phyloP scores from a whole-genome alignment of 805 yeast genomes.

The Saccharomyces mikatae region DNA sequence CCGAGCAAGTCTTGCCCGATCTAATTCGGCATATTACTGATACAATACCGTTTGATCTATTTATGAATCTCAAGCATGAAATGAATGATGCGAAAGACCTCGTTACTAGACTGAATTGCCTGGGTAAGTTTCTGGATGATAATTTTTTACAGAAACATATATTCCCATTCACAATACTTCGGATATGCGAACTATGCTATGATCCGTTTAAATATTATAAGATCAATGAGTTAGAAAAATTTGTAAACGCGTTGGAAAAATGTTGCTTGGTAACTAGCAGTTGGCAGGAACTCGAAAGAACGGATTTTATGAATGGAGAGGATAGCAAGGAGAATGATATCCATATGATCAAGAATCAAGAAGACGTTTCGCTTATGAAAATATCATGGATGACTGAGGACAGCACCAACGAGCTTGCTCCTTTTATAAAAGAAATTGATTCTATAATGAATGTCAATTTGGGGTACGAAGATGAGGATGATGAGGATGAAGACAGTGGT shows the following conservation, averaged over 20 bases:
- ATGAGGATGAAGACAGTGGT: constrained; percentile 20
- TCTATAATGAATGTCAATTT: constrained; percentile 25
- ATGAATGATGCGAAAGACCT: neutral
- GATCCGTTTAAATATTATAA: constrained; percentile 37
- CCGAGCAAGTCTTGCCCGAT: constrained; percentile 14
- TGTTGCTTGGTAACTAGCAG: constrained; percentile 21
- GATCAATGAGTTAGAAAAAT: constrained; percentile 33
- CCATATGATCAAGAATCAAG: constrained; percentile 4
- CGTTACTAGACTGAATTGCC: constrained; percentile 4
- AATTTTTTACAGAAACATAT: constrained; percentile 11
- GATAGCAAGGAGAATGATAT: neutral
- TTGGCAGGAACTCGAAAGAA: constrained; percentile 6
- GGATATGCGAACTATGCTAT: constrained; percentile 41
- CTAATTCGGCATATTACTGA: constrained; percentile 18
- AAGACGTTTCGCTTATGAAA: constrained; percentile 24
- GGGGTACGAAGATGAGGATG: constrained; percentile 29
- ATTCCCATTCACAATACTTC: constrained; percentile 42
- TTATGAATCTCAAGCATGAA: constrained; percentile 3
- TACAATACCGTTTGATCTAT: constrained; percentile 22
- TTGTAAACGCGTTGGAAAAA: constrained; percentile 35
- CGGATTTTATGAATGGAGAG: neutral
- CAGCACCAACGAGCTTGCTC: constrained; percentile 8
- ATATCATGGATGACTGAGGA: constrained; percentile 24
- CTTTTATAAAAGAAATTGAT: constrained; percentile 27
- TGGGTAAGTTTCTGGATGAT: constrained; percentile 10